Conservation (phyloP, 208 protist genomes). For the Spongospora subterranea region DNA sequence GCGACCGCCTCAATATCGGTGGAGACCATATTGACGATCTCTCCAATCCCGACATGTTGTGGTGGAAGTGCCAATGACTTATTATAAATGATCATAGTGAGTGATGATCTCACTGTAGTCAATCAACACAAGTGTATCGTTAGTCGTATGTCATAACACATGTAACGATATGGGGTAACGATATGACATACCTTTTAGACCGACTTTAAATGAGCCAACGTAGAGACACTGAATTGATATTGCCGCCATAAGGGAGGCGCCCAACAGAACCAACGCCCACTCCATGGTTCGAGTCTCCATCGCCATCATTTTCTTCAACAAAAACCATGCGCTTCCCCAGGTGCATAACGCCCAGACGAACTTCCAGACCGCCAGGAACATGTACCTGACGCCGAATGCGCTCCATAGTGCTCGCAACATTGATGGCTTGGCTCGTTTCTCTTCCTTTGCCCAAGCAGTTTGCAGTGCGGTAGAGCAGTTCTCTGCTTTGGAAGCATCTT, state of each 20-base stretch:
- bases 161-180: too few species aligned
- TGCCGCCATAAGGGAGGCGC: background rate
- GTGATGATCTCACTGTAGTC: background rate
- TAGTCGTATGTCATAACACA: background rate
- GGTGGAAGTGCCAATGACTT: slow-evolving; percentile 31
- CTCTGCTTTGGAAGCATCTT: slow-evolving; percentile 14
- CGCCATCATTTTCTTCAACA: slow-evolving; percentile 42
- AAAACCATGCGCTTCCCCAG: slow-evolving; percentile 37
- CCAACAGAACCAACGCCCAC: slow-evolving; percentile 23
- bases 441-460: background rate
- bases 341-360: slow-evolving; percentile 6
- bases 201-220: background rate
- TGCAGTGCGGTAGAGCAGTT: background rate
- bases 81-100: slow-evolving; percentile 50
- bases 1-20: slow-evolving; percentile 47
- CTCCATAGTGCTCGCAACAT: background rate
- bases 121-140: too few species aligned
- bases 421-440: slow-evolving; percentile 15
- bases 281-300: background rate
- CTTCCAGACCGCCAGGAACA: slow-evolving; percentile 25
- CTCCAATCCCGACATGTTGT: slow-evolving; percentile 32
- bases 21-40: slow-evolving; percentile 47
- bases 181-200: slow-evolving; percentile 19
- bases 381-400: slow-evolving; percentile 31
- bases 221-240: slow-evolving; percentile 8